Evolutionary conservation across 2,329 filamentous ascomycete species (phyloP), one percentile per base, ranked within the genome.

Genomic region (Botrytis sinoallii): DNA sequence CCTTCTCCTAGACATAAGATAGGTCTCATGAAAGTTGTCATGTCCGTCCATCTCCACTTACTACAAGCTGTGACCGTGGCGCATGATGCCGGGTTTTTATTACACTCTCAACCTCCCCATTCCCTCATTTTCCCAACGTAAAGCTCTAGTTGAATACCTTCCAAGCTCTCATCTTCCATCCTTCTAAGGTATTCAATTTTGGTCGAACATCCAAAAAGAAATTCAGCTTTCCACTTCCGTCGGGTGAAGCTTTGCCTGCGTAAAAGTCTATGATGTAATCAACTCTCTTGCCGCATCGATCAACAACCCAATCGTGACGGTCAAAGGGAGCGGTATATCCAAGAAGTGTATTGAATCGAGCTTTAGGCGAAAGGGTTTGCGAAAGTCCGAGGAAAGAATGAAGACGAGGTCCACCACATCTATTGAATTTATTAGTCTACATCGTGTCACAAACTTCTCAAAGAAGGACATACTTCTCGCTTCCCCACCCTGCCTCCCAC

Each of bases 211-310:
- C 89, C 25, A 92, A 82, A 78, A 91, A 92, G 80, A 92, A 92
- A 76, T 89, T 91, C 59, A 86, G 74, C 79, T 84, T 83, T 9
- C 86, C 84, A 78, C 84, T 82, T 40, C 82, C 79, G 29, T 80
- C 78, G 0, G 77, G 77, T 2, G 82, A 81, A 40, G 80, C 81
- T 44, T 87, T 85, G 0, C 96, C 96, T 8, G 94, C 90, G 81
- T 99, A 99, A 79, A 99, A 99, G 83, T 99, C 96, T 82, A 99
- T 99, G 57, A 99, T 92, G 82, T 99, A 99, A 79, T 98, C 96
- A 67, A 99, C 85, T 79, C 89, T 89, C 32, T 86, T 91, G 44
- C 93, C 95, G 81, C 96, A 98, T 70, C 96, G 88, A 83, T 99
- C 95, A 52, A 99, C 91, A 38, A 98, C 90, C 96, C 96, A 99